Evolutionary conservation across 208 protist species (phyloP), one percentile per base, ranked within the genome.

Genomic region (Porcisia hertigi): DNA sequence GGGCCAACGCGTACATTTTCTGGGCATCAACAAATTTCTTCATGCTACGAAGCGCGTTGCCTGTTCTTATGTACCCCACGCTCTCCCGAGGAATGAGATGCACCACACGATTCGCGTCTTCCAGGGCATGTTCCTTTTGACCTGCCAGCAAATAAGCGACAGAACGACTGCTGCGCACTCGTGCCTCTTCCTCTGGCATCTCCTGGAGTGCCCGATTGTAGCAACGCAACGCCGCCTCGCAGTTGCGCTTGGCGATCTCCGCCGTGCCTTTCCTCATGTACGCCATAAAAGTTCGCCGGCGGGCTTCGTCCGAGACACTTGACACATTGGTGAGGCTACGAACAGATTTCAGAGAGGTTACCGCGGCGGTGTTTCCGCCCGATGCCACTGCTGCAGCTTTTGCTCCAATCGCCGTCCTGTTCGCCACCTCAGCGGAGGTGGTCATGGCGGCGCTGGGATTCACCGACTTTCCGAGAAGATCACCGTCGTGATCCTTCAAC

Each of bases 51-150:
- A 93, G 77, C n/a, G 91, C 86, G 71, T 94, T 96, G 30, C 87
- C 92, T 9, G 85, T 87, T 25, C 93, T 90, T 5, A 97, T 86
- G 72, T 94, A 95, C 39, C 93, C 93, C 36, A 92, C 53, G 74
- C 82, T 88, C 77, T 77, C 85, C 0, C 89, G 64, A 1, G 89
- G 91, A 30, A 58, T 23, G 25, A 91, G 69, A 23, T 88, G 73
- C 75, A 94, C 88, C 7, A 93, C 93, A 39, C 81, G 78, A 49
- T 84, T 82, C 0, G 93, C 93, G 76, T 97, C 91, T 52, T 71
- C 74, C 39, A 84, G 71, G 16, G 92, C 88, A 1, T 73, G 67
- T 55, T 93, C 85, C 39, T 85, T 85, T 71, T 88, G 78, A 25
- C 80, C 67, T 16, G 90, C 69, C 54, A 89, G 72, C 7, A 92